Conservation (phyloP, 1,139 yeast species). For the Blastobotrys apis region DNA sequence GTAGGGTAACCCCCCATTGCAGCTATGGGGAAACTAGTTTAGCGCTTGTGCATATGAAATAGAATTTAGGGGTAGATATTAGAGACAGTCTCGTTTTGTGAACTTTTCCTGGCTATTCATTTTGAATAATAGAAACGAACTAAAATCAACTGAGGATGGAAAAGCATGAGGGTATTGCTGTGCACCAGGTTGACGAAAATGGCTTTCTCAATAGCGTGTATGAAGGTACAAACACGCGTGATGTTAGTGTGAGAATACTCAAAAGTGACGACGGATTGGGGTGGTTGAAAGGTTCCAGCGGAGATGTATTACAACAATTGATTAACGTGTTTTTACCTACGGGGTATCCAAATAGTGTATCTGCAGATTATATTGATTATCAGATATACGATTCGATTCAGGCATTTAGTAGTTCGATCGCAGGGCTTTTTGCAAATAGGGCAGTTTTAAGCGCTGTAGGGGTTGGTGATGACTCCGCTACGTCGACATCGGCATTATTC, state of each 20-base stretch:
- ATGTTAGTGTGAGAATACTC: constrained; percentile 7
- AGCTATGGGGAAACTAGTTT: no score
- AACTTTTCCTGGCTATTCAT: no score
- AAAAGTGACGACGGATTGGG: background rate
- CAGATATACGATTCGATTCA: constrained; percentile 39
- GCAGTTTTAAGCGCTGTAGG: constrained; percentile 38
- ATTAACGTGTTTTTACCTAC: constrained; percentile 37
- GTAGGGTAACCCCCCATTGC: no score
- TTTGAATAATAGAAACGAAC: no score
- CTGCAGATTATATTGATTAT: constrained; percentile 35
- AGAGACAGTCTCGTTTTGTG: no score
- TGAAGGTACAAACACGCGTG: constrained; percentile 19
- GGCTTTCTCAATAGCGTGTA: constrained; percentile 22
- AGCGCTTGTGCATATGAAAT: no score
- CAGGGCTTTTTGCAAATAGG: constrained; percentile 37
- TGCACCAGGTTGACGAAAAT: constrained; percentile 25
- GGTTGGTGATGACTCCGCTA: constrained; percentile 38
- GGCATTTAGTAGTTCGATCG: constrained; percentile 38
- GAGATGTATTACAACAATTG: constrained; percentile 23
- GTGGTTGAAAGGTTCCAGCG: background rate
- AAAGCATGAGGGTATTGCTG: constrained; percentile 8
- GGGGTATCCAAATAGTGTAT: constrained; percentile 38
- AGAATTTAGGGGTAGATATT: no score
- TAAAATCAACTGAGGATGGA: no score
- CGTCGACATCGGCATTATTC: constrained; percentile 38